phyloP scores from a whole-genome alignment of 345 rosid species.

The Orychophragmus violaceus region DNA sequence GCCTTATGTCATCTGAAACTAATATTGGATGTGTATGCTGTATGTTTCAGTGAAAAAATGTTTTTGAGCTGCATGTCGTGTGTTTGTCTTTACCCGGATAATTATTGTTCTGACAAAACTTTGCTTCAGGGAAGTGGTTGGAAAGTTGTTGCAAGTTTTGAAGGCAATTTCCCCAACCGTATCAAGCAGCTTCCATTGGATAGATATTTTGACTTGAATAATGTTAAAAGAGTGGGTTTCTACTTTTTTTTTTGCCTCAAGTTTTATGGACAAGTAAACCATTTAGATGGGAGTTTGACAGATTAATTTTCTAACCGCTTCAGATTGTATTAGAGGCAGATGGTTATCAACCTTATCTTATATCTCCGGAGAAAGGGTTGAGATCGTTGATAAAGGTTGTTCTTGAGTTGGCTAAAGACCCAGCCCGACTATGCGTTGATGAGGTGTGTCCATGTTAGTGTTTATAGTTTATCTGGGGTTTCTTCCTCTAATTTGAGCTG shows the following conservation, averaged over 20 bases:
- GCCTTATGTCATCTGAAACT: neutral
- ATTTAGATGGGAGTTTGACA: conserved; percentile 9
- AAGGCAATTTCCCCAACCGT: conserved; percentile 88
- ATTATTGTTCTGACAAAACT: neutral
- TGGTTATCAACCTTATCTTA: conserved; percentile 99
- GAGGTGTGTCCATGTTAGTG: conserved; percentile 53
- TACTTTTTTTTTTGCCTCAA: conserved; percentile 6
- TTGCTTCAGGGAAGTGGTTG: conserved; percentile 85
- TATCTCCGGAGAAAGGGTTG: conserved; percentile 98
- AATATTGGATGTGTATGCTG: neutral
- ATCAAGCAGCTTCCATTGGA: conserved; percentile 96
- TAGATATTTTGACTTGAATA: conserved; percentile 83
- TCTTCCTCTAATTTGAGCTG: conserved; percentile 8
- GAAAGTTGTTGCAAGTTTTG: conserved; percentile 97
- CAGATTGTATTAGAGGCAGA: conserved; percentile 76
- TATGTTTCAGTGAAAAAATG: neutral
- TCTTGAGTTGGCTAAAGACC: conserved; percentile 97
- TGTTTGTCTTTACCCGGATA: neutral
- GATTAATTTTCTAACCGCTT: neutral
- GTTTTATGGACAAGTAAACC: neutral
- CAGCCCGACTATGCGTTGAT: conserved; percentile 83
- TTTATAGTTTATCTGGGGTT: neutral
- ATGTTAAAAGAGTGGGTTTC: conserved; percentile 80
- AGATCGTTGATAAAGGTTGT: conserved; percentile 93
- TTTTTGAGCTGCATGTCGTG: neutral